Evolutionary conservation across 2,329 filamentous ascomycete species (phyloP).

Genomic region (Chalaropsis thielavioides): DNA sequence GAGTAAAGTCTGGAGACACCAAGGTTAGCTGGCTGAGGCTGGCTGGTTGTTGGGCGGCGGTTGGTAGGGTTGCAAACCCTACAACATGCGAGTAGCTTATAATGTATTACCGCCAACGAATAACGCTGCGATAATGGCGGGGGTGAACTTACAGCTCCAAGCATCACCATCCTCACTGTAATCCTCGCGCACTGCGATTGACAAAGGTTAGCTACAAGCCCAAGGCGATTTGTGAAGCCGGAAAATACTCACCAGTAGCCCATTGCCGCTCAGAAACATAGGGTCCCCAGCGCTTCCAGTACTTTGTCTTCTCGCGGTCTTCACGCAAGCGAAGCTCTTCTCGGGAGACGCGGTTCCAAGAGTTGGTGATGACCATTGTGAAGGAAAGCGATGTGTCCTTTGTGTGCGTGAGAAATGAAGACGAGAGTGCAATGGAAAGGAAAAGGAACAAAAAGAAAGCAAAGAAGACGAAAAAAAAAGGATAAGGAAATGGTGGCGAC

Average conservation of each 20-base stretch:
- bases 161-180: slow-evolving; percentile 83
- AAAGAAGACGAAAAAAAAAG: slow-evolving; percentile 3
- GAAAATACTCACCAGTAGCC: slow-evolving; percentile 57
- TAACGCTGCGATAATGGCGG: background rate
- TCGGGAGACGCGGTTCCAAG: slow-evolving; percentile 71
- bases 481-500: background rate
- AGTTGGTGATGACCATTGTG: slow-evolving; percentile 78
- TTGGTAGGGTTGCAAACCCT: slow-evolving; percentile 21
- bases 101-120: no score
- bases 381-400: background rate
- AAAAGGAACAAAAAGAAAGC: background rate
- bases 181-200: slow-evolving; percentile 61
- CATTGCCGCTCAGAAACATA: slow-evolving; percentile 91
- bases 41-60: no score
- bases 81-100: background rate
- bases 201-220: slow-evolving; percentile 19
- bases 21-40: background rate
- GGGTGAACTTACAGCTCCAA: slow-evolving; percentile 65
- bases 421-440: background rate
- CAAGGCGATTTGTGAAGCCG: background rate
- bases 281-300: slow-evolving; percentile 98
- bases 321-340: slow-evolving; percentile 84
- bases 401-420: background rate
- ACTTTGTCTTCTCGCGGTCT: slow-evolving; percentile 68
- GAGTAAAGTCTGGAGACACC: slow-evolving; percentile 59